These are phyloP conservation scores for Punctularia strigosozonata DNA, from an alignment of 768 basidiomycete species.

Conservation along the genomic window DNA sequence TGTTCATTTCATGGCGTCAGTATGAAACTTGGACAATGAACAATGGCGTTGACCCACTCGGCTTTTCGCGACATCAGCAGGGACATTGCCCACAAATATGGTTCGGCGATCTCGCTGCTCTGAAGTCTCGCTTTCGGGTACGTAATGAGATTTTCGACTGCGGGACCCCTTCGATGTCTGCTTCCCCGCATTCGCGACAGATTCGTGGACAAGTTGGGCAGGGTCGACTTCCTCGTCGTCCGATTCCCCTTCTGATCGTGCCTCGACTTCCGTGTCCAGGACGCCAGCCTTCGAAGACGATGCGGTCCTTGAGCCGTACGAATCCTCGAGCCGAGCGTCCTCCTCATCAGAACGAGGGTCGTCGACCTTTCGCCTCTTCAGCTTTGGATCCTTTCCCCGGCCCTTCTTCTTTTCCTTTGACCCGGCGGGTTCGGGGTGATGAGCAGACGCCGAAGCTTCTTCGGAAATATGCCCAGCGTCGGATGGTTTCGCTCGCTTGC, in stretches of 20 bases:
- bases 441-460: too few species aligned
- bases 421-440: too few species aligned
- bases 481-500: too few species aligned
- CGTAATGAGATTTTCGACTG: conserved; percentile 32
- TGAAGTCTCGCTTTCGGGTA: conserved; percentile 59
- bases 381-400: too few species aligned
- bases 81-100: conserved; percentile 85
- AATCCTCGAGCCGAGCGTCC: neutral
- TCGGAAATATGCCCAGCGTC: too few species aligned
- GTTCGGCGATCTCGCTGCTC: conserved; percentile 72
- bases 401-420: too few species aligned
- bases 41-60: conserved; percentile 38
- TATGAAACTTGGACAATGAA: neutral
- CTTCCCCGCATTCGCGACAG: conserved; percentile 23
- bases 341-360: too few species aligned
- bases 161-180: conserved; percentile 16
- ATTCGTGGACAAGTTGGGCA: conserved; percentile 52
- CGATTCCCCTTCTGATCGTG: conserved; percentile 16
- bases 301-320: conserved; percentile 3
- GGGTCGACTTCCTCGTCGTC: conserved; percentile 23
- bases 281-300: conserved; percentile 6
- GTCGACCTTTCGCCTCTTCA: too few species aligned
- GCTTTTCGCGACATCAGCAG: conserved; percentile 61
- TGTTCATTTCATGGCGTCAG: conserved; percentile 18
- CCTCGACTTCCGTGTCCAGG: conserved; percentile 9